Evolutionary conservation across 768 basidiomycete genomes (phyloP), one percentile per base, ranked within the genome.

Genomic region (Pisolithus albus): DNA sequence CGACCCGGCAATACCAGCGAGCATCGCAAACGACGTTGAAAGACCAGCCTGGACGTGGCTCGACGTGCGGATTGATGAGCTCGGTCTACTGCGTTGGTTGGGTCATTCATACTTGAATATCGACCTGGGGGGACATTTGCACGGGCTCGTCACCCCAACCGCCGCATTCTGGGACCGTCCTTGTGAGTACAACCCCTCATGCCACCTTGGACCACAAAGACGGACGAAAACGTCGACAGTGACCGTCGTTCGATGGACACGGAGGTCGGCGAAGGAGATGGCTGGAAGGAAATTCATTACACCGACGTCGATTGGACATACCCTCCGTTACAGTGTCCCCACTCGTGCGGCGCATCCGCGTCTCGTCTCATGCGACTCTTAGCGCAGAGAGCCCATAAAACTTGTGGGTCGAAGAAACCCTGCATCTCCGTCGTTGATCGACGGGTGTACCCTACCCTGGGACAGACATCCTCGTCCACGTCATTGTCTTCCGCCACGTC

Each of bases 301-400:
- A 38, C 56, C 3, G 44, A 46, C 15, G 56, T 56, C 48, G 23
- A 39, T n/a, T 66, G 61, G 63, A 55, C 59, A 45, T 63, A 58
- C 23, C 61, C 62, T 1, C 40, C 57, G 3, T 57, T 61, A 4
- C 54, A 46, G 16, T 34, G 56, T 2, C 53, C 51, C 1, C 44
- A 49, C n/a, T 51, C 56, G 4, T 55, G 58, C 36, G 64, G 64
- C 37, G 64, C 64, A 26, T 64, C 60, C 9, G 62, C 52, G 52
- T 65, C 64, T 40, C 38, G 64, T 47, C 61, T 65, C 46, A 45
- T 65, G 30, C 56, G 62, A 56, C 51, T 56, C 15, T 56, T 57
- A 53, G 47, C 47, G 52, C 21, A 50, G 51, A 47, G 53, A 44
- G 18, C 26, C 38, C 49, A 49, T 21, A 36, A n/a, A 34, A 46